Evolutionary conservation across 306 rosid genomes (phyloP).

Genomic region (Crataegus laevigata): DNA sequence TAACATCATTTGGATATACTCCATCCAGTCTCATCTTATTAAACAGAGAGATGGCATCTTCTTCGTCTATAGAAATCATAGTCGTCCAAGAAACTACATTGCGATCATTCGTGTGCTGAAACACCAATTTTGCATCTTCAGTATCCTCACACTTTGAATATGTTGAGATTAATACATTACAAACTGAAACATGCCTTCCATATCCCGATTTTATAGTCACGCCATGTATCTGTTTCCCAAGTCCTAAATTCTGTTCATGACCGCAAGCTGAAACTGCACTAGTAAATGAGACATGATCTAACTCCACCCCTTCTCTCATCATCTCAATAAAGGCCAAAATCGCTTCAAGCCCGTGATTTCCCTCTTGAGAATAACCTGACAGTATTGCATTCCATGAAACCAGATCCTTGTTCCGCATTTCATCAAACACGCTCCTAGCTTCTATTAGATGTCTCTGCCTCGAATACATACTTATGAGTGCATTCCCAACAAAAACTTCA

Average conservation of each 20-base stretch:
- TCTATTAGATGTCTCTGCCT: conserved; percentile 47
- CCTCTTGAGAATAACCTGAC: conserved; percentile 70
- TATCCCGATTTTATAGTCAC: conserved; percentile 54
- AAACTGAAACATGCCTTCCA: conserved; percentile 45
- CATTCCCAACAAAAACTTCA: conserved; percentile 74
- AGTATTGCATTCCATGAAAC: conserved; percentile 78
- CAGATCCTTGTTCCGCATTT: conserved; percentile 51
- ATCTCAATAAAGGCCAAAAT: conserved; percentile 41
- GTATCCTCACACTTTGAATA: conserved; percentile 54
- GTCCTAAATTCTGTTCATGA: conserved; percentile 43
- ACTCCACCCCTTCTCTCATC: conserved; percentile 54
- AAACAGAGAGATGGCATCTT: conserved; percentile 50
- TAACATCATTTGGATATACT: conserved; percentile 72
- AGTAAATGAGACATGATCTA: conserved; percentile 70
- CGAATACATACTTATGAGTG: conserved; percentile 62
- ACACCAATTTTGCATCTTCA: conserved; percentile 54
- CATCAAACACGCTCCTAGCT: conserved; percentile 59
- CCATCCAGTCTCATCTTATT: conserved; percentile 56
- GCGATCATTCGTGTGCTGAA: conserved; percentile 36
- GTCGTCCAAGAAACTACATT: conserved; percentile 91
- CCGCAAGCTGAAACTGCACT: conserved; percentile 80
- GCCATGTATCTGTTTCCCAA: conserved; percentile 68
- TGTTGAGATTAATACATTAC: conserved; percentile 74
- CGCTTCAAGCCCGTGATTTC: conserved; percentile 58
- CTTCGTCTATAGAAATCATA: conserved; percentile 60